phyloP scores from a whole-genome alignment of 176 grass and related monocot genomes.

The Poa pratensis region DNA sequence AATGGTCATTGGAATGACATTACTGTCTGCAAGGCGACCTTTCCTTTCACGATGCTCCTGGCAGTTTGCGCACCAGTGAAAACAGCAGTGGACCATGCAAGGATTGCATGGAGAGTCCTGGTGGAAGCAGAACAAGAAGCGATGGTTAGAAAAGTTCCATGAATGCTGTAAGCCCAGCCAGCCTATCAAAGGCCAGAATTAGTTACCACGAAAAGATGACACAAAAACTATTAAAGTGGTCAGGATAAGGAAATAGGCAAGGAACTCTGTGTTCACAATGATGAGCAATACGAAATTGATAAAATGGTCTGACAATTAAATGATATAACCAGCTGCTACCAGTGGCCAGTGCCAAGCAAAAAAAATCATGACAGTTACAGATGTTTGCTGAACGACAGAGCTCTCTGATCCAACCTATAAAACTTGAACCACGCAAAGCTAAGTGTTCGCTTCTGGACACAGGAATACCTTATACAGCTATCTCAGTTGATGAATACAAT shows the following conservation, averaged over 20 bases:
- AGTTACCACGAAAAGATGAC: not conserved
- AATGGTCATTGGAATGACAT: slow-evolving; percentile 43
- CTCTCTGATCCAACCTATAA: not conserved
- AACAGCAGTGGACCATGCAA: slow-evolving; percentile 64
- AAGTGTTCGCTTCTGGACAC: not conserved
- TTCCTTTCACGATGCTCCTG: slow-evolving; percentile 78
- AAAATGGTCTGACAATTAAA: not conserved
- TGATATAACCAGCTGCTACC: not conserved
- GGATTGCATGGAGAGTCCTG: slow-evolving; percentile 71
- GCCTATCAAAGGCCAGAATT: not conserved
- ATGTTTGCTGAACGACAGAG: not conserved
- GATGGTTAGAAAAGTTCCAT: not conserved
- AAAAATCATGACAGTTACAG: slow-evolving; percentile 1
- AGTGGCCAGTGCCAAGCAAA: not conserved
- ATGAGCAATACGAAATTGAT: not conserved
- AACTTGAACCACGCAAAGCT: slow-evolving; percentile 18
- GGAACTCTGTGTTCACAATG: not conserved
- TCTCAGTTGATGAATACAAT: slow-evolving; percentile 9
- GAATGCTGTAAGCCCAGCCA: not conserved
- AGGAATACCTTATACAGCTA: not conserved
- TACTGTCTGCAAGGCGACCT: slow-evolving; percentile 55
- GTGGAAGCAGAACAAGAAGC: not conserved
- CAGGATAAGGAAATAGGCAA: slow-evolving; percentile 11
- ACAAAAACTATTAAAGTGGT: not conserved
- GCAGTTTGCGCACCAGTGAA: slow-evolving; percentile 69